Evolutionary conservation across 192 early-diverging fungal species (phyloP), one percentile per base, ranked within the genome.

Genomic region (Entomortierella parvispora): DNA sequence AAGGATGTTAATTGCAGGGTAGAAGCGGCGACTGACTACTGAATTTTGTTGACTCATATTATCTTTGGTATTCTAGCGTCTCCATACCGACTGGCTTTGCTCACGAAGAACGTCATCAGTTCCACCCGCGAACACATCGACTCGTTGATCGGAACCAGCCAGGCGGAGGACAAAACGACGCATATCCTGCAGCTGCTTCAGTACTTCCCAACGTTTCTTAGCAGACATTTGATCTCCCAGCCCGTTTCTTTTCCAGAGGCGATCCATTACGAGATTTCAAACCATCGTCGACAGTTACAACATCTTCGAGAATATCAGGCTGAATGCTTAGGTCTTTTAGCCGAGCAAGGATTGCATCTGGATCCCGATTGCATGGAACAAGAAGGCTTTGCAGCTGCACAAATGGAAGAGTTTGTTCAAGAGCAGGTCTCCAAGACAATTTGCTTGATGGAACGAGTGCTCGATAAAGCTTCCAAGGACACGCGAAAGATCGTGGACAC

Each of bases 261-360:
- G 2, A 84, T 88, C 18, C 84, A 81, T 28, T 86, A 87, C 37
- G 92, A 93, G 72, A 79, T 93, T 55, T 79, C 52, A 8, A 62
- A 81, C 52, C 90, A 91, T 61, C 83, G 77, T 23, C 63, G 54
- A 6, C 69, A 70, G 14, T 68, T 93, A 8, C 80, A 67, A 8
- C 53, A 69, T 18, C 76, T 88, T 26, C 84, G 86, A 31, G 70
- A 88, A 29, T 74, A 81, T 26, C 85, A 93, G 49, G 89, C 92
- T 0, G 82, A 77, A 20, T 83, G 80, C 57, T 81, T 95, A 26
- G 93, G 93, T 7, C 44, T 88, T n/a, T 68, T 93, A 20, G 68
- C 85, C 18, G 68, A 85, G 18, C 70, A 81, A 20, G 85, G 82
- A 22, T 68, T 86, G 17, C 56, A 84, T 7, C 68, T 85, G 40